These are phyloP conservation scores for Hibiscus mutabilis DNA, from an alignment of 345 rosid species.

Conservation along the genomic window DNA sequence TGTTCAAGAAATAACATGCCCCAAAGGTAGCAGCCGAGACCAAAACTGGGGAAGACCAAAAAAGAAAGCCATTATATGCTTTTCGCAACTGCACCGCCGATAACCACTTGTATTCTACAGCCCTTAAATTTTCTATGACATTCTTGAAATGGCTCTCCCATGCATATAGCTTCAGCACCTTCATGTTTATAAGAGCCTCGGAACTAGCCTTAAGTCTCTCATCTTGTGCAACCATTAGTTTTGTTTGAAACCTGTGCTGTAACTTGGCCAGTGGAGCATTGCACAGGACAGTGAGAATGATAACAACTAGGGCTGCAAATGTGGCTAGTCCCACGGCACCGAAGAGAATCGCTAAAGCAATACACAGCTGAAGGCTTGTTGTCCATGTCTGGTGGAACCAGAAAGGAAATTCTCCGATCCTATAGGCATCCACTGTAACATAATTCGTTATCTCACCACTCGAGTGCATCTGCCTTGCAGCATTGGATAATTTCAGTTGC, in stretches of 20 bases:
- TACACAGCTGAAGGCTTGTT: slow-evolving; percentile 71
- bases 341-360: slow-evolving; percentile 68
- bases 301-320: slow-evolving; percentile 66
- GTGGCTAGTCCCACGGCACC: slow-evolving; percentile 84
- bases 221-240: slow-evolving; percentile 77
- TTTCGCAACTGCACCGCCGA: slow-evolving; percentile 72
- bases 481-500: slow-evolving; percentile 69
- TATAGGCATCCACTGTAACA: slow-evolving; percentile 84
- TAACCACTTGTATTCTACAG: slow-evolving; percentile 55
- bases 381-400: slow-evolving; percentile 98
- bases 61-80: slow-evolving; percentile 60
- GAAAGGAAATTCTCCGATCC: slow-evolving; percentile 90
- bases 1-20: slow-evolving; percentile 66
- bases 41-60: slow-evolving; percentile 88
- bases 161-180: slow-evolving; percentile 83
- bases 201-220: slow-evolving; percentile 69
- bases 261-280: slow-evolving; percentile 90
- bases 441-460: slow-evolving; percentile 90
- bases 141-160: slow-evolving; percentile 90
- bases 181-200: slow-evolving; percentile 89
- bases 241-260: slow-evolving; percentile 75
- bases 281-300: slow-evolving; percentile 65
- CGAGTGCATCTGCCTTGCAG: slow-evolving; percentile 68
- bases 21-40: slow-evolving; percentile 86
- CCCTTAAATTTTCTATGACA: slow-evolving; percentile 66